Evolutionary conservation across 169 alveolate species (phyloP).

Genomic region (Plasmodium falciparum): DNA sequence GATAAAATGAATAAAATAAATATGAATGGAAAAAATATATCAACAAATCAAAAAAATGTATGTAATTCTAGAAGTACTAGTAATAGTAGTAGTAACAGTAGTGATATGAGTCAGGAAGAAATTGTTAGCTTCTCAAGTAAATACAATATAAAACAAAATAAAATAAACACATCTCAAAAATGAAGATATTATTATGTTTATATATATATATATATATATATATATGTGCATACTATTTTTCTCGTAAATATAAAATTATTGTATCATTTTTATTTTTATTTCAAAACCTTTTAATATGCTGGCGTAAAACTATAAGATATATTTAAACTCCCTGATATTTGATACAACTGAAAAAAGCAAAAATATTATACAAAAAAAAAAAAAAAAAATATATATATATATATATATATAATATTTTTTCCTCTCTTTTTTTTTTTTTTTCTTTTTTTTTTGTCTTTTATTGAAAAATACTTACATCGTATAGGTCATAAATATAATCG

Average conservation of each 20-base stretch:
- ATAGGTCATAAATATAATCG: constrained; percentile 45
- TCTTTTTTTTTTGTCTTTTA: not conserved
- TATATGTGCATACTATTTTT: not conserved
- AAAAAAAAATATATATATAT: constrained; percentile 1
- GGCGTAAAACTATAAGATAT: constrained; percentile 60
- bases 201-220: not conserved
- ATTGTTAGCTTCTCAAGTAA: constrained; percentile 33
- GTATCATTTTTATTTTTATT: constrained; percentile 1
- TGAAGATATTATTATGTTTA: not conserved
- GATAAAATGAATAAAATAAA: not conserved
- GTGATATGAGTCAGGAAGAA: constrained; percentile 6
- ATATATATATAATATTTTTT: constrained; percentile 9
- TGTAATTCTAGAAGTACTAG: constrained; percentile 3
- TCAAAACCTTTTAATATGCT: constrained; percentile 48
- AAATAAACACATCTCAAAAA: not conserved
- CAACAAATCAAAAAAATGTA: not conserved
- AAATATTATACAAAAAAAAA: not conserved
- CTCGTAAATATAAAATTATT: not conserved
- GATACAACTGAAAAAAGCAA: constrained; percentile 24
- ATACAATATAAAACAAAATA: constrained; percentile 17
- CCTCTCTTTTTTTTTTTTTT: no score
- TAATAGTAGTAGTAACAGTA: constrained; percentile 17
- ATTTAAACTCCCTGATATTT: constrained; percentile 40
- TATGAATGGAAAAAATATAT: constrained; percentile 3
- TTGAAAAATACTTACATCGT: constrained; percentile 27